Base-by-base conservation (phyloP, 805 yeast genomes). In the Metschnikowia corniflorae region DNA sequence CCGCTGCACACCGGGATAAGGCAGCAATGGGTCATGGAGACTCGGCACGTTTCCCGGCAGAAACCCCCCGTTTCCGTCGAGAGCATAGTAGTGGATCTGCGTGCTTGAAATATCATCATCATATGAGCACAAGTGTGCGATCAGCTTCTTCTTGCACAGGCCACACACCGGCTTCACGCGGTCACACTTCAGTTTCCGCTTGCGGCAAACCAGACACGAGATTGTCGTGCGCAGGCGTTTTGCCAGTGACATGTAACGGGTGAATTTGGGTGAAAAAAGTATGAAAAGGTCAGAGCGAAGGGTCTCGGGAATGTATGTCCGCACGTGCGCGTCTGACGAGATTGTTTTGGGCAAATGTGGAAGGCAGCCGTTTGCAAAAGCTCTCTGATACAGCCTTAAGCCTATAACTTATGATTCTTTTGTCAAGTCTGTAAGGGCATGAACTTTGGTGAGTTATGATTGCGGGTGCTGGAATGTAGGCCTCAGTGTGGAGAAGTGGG, bases 121-220 rank as follows among this genome's bases (percentile, higher is more conserved):
- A 43, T 61, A 68, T 35, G 35, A 58, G 43, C 73, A 68, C 13
- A 66, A 44, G 41, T 68, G 73, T 17, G 71, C 70, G 23, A 68
- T 61, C 32, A 68, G 63, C 45, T 66, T 68, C 54, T 61, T 60
- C 36, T 53, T 54, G 46, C 73, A 68, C 14, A 65, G 47, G 12
- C 73, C 73, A 48, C 73, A 68, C 7, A 65, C 58, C 7, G 73
- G 72, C 38, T 58, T 57, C 7, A 56, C 61, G 26, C 71, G 47
- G 49, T 68, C 73, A 53, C 73, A 68, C 40, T 58, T 60, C 31
- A 66, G 57, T 47, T 68, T 68, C 26, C 72, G 49, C 43, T 65
- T 65, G 19, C 73, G 60, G 44, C 73, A 68, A 14, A 68, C 70
- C 33, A 66, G 62, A 42, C 73, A 68, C 23, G 70, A 63, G 6